Percentiles rank a stretch among this genome's conserved stretches.
These are phyloP conservation scores for Sporopachydermia cereana DNA, from an alignment of 1,139 yeast genomes.

Conservation along the genomic window DNA sequence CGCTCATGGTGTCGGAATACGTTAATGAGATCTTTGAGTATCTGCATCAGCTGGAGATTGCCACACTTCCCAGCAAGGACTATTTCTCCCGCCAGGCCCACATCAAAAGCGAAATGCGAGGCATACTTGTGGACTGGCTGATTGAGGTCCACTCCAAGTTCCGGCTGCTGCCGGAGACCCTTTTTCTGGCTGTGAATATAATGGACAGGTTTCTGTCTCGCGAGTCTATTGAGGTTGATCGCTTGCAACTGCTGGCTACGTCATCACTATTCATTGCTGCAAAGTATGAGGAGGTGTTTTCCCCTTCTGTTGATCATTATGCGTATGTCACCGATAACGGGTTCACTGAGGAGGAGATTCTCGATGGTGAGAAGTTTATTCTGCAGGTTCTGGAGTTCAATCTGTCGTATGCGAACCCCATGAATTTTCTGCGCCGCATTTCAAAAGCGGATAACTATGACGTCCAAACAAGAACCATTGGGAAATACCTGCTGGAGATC, in stretches of 20 bases:
- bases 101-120: conserved; percentile 76
- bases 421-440: conserved; percentile 85
- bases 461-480: conserved; percentile 83
- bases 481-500: conserved; percentile 78
- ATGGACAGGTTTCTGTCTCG: conserved; percentile 85
- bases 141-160: conserved; percentile 86
- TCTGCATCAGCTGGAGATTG: conserved; percentile 59
- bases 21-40: conserved; percentile 79
- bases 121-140: conserved; percentile 88
- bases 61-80: conserved; percentile 68
- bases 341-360: conserved; percentile 72
- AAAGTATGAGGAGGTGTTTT: conserved; percentile 88
- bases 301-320: conserved; percentile 81
- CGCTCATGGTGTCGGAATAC: conserved; percentile 90
- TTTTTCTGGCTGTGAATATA: conserved; percentile 76
- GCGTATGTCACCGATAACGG: conserved; percentile 84
- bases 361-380: conserved; percentile 78
- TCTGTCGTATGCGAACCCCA: conserved; percentile 84
- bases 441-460: conserved; percentile 95
- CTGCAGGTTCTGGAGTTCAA: conserved; percentile 67
- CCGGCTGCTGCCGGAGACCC: conserved; percentile 80
- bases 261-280: conserved; percentile 89
- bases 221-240: conserved; percentile 71
- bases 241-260: conserved; percentile 82
- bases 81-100: conserved; percentile 68